A percentile compares a stretch with the other conserved stretches of the same genome.
Evolutionary conservation across 1,284 basidiomycete species (phyloP).

Genomic region (Boletus semigastroideus): DNA sequence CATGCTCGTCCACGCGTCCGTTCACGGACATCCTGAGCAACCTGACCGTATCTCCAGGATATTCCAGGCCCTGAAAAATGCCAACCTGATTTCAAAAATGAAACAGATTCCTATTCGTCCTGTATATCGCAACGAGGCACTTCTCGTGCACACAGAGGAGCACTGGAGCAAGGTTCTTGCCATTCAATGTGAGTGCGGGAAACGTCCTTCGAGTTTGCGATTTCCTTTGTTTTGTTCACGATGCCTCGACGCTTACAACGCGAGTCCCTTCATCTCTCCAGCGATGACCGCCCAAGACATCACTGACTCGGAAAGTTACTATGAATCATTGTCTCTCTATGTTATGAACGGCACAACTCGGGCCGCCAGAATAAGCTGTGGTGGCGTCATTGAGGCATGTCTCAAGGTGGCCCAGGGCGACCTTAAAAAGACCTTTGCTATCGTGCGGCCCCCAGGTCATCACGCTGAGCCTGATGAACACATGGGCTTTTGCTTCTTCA

Average conservation of each 20-base stretch:
- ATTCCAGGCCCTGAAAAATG: constrained; percentile 61
- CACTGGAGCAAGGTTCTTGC: constrained; percentile 90
- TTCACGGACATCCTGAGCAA: constrained; percentile 78
- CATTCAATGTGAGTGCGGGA: constrained; percentile 61
- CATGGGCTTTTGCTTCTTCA: constrained; percentile 99
- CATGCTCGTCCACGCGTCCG: constrained; percentile 85
- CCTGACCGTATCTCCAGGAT: constrained; percentile 87
- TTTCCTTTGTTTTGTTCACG: constrained; percentile 1
- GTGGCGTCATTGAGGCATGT: constrained; percentile 91
- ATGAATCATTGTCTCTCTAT: constrained; percentile 90
- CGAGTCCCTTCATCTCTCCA: constrained; percentile 35
- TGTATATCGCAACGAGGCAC: constrained; percentile 75
- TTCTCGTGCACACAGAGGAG: constrained; percentile 86
- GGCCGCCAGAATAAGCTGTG: constrained; percentile 87
- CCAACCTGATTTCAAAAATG: constrained; percentile 74
- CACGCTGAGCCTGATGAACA: constrained; percentile 97
- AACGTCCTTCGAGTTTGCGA: constrained; percentile 3
- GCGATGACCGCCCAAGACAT: constrained; percentile 75
- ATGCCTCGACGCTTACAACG: constrained; percentile 20
- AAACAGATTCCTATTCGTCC: constrained; percentile 73
- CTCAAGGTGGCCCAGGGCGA: constrained; percentile 82
- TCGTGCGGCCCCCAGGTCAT: constrained; percentile 96
- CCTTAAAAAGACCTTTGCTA: constrained; percentile 89
- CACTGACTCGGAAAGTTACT: constrained; percentile 72
- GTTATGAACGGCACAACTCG: constrained; percentile 84